Base-by-base conservation (phyloP, 306 rosid genomes). In the Acacia confusa region DNA sequence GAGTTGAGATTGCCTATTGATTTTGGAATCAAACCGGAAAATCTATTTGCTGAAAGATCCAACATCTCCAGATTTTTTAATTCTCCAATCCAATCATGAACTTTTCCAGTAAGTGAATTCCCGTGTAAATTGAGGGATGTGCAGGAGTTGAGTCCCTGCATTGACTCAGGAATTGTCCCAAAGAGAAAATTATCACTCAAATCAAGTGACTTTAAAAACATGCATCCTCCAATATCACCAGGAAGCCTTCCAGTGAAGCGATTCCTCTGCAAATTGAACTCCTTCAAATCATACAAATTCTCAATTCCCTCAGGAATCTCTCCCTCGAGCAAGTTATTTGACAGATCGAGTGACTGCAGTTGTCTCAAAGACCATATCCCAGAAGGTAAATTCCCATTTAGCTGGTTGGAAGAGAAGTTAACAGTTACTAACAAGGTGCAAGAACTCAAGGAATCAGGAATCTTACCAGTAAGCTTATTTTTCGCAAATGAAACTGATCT, bases 51-150 rank as follows among this genome's bases (percentile, higher is more conserved):
- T 8, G 98, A 92, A 77, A 93, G 89, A 86, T 95, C 97, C 63
- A 95, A 83, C 27, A 57, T 41, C 84, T 85, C 90, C 9, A 95
- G 89, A 82, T 79, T 84, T 72, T 82, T 89, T 81, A 95, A 40
- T 34, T 89, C 96, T n/a, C 98, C 97, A 82, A 95, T 88, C 99
- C 98, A 95, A 50, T 76, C 83, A 3, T 97, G 96, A 86, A 92
- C 76, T 70, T 83, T 86, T 45, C 97, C 98, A 11, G 76, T 52
- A 74, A 95, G 81, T 44, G 78, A 92, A 88, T 95, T 95, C 48
- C 91, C 91, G 16, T 80, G 86, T 72, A 95, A 89, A 80, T 82
- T 90, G 68, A 95, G 81, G 65, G 77, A 90, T 66, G 89, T 81
- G 83, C 99, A 90, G 34, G 90, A 85, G 71, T 78, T 79, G 22